Evolutionary conservation across 495 filamentous ascomycete genomes (phyloP), one percentile per base, ranked within the genome.

Genomic region (Chaetomidium leptoderma): DNA sequence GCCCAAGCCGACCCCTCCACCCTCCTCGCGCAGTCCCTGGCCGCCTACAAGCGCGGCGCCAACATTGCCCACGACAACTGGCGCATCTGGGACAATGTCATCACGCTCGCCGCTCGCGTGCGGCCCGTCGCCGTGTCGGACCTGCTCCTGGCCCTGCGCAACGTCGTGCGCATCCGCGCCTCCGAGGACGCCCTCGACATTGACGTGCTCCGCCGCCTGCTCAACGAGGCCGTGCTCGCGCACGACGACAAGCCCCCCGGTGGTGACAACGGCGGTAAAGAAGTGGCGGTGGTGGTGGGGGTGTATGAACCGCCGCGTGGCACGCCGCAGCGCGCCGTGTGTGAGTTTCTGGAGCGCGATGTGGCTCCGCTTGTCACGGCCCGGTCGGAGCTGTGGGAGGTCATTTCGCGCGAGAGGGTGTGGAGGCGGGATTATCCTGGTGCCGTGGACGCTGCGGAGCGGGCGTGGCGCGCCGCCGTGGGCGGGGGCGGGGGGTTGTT

Each of bases 41-140:
- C 78, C 11, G 92, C 95, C 1, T 86, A 96, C 66, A 91, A 92
- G 64, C 83, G 86, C 52, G 93, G 91, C 35, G 89, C 90, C 3
- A 75, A 79, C 14, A 81, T 93, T 23, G 92, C 93, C 33, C 79
- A 88, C 68, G 85, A 88, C 57, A 88, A 91, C 72, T 87, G 84
- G 78, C 83, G 89, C 57, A 96, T 99, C 61, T 97, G 91, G 92
- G 89, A 95, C 59, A 99, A 99, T 66, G 82, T 96, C 14, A 80
- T 97, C 46, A 90, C 87, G 2, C 86, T 99, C 37, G 86, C 89
- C 0, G 83, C 88, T 5, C 86, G 89, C 9, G 76, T 91, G 16
- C 78, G 79, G 0, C 91, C 91, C 0, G 86, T 88, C 0, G 81
- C 88, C 0, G 88, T 87, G 67, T 70, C 76, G 2, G 90, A 96